Base-by-base conservation (phyloP, 768 basidiomycete species). In the Solioccasus polychromus region DNA sequence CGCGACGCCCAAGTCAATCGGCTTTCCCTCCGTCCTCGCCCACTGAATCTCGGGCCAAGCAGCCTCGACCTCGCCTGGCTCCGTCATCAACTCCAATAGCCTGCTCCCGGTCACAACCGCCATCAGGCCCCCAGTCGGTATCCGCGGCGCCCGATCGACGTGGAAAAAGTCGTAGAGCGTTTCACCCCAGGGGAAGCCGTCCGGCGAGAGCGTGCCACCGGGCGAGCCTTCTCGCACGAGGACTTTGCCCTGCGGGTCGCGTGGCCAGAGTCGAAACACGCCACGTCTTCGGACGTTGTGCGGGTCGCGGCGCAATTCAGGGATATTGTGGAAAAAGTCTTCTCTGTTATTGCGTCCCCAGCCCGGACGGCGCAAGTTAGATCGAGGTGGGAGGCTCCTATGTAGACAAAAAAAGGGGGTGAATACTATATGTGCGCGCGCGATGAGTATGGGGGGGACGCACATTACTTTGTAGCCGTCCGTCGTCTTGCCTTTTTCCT, bases 141-240 rank as follows among this genome's bases (percentile, higher is more conserved):
- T 3, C 0, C 11, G 0, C 0, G 60, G 62, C 1, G 57, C 0
- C 20, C 39, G 40, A 24, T 17, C 5, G 17, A 62, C 55, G 5
- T 18, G 0, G 28, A 34, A 67, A 28, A 67, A 41, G 28, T 68
- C 65, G 26, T 52, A 60, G 10, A 66, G 40, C 8, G 64, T 66
- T 0, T 50, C 62, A 4, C 51, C 64, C 65, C 65, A 67, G 8
- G 47, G 36, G 30, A 51, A 52, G 0, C 54, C 56, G 10, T 60
- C 61, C 0, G 52, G 56, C 2, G 57, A 54, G 5, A 47, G 6
- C 32, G 41, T 67, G 1, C 64, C 65, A 4, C 3, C 35, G 12
- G 14, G 4, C 1, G 28, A 19, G 4, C 25, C 17, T 8, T 3
- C 25, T 2, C 30, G 34, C 2, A 18, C 1, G 12, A 66, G 22